Base-by-base conservation (phyloP, 768 basidiomycete species). In the Russula olivacea region DNA sequence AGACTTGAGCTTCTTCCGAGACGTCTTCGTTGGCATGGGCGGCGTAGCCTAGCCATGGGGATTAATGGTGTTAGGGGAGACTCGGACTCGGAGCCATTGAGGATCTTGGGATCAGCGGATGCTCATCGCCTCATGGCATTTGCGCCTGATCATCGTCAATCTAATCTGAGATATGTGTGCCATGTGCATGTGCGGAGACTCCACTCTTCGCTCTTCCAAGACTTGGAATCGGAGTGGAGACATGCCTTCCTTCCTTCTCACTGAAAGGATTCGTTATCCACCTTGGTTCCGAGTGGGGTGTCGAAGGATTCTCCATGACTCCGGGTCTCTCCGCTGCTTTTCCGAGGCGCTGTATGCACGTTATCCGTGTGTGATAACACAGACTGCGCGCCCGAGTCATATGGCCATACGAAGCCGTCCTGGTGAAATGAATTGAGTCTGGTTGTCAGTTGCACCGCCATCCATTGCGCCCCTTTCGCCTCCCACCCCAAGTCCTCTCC, bases 391-490 rank as follows among this genome's bases (percentile, higher is more conserved):
- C 28, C 11, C 9, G 55, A 30, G 30, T 56, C 41, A 56, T 47
- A 45, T 45, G 28, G 55, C 30, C 17, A 38, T 23, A 32, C 6
- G 12, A 36, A 19, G n/a, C 32, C 14, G 25, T 28, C 45, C n/a
- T 3, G 21, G n/a, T n/a, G n/a, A n/a, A n/a, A 47, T 47, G 11
- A 47, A 47, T 21, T 47, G 45, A 47, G 45, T 47, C 45, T 21
- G 53, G 53, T 40, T 55, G 53, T 55, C 38, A 40, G 14, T 19
- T 8, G 55, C 28, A 43, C 41, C n/a, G 55, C 43, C 55, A 57
- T 43, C 10, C 7, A 14, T 1, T 47, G 43, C 43, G 30, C 43
- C 30, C 28, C 30, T 45, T 30, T 25, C 30, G 12, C 9, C 7
- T 45, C 7, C n/a, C 41, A 4, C 28, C 30, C 14, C 48, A 25